phyloP scores from a whole-genome alignment of 2,329 filamentous ascomycete species.

The Clonostachys sp. region DNA sequence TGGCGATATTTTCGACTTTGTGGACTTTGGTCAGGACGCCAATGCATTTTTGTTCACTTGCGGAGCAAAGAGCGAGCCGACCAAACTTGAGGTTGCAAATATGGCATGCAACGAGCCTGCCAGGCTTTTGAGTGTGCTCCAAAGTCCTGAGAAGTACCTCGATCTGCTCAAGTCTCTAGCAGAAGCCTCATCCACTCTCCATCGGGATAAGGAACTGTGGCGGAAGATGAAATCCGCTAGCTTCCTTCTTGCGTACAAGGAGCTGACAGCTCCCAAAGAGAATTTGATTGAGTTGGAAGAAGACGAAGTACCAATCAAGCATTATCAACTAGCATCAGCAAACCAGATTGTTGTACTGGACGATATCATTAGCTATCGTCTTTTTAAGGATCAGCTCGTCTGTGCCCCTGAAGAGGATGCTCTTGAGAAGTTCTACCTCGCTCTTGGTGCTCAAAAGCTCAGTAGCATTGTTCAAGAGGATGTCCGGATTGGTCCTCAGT shows the following conservation, averaged over 20 bases:
- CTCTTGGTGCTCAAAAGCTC: conserved; percentile 73
- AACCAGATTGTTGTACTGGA: conserved; percentile 74
- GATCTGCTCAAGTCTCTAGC: conserved; percentile 77
- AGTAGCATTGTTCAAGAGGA: conserved; percentile 77
- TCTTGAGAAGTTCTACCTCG: conserved; percentile 79
- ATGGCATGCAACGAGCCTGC: conserved; percentile 82
- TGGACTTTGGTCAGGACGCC: conserved; percentile 84
- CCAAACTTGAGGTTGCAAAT: conserved; percentile 76
- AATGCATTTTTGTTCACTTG: conserved; percentile 86
- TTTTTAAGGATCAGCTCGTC: conserved; percentile 81
- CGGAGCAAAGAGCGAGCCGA: conserved; percentile 88
- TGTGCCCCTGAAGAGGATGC: conserved; percentile 86
- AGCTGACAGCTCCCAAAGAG: conserved; percentile 48
- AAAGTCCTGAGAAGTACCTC: conserved; percentile 81
- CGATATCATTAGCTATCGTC: conserved; percentile 82
- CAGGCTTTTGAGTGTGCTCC: conserved; percentile 73
- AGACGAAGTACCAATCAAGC: conserved; percentile 62
- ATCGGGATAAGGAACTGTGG: conserved; percentile 75
- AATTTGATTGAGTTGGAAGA: conserved; percentile 52
- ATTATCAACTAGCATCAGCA: conserved; percentile 73
- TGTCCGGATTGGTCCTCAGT: conserved; percentile 63
- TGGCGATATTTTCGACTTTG: conserved; percentile 92
- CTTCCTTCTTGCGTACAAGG: conserved; percentile 80
- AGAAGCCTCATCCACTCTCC: conserved; percentile 64
- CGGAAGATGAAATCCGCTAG: conserved; percentile 68